Evolutionary conservation across 2,329 filamentous ascomycete genomes (phyloP), one percentile per base, ranked within the genome.

Genomic region (Cladosporium phlei): DNA sequence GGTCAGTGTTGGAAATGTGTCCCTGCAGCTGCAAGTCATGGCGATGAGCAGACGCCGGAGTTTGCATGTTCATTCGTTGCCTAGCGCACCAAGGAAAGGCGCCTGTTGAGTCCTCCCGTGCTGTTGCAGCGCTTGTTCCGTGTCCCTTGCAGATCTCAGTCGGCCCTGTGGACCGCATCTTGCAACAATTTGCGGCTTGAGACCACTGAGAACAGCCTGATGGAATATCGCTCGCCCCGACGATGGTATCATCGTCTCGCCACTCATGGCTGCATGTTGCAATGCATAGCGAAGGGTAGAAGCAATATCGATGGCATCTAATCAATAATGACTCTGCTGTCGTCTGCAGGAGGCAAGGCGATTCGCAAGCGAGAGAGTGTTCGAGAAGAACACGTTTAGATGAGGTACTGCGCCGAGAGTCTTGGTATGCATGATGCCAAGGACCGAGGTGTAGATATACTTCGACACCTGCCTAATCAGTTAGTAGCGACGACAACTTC

Each of bases 21-120:
- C 34, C 39, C 39, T 43, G 39, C 39, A 9, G 39, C 39, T 25
- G 39, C 39, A 43, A 43, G 21, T 33, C 39, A 43, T 43, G 29
- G 19, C 29, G 16, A 8, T 16, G 16, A 16, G 5, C n/a, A 10
- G 5, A 33, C n/a, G 39, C 20, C 33, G 20, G 22, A 27, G 10
- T 29, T 17, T 39, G 37, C 37, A 39, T 21, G 37, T 20, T 19
- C 25, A 28, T 16, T 6, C 37, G 9, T 17, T 16, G 22, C 22
- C 12, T 6, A 38, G 21, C 21, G 35, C 24, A 17, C 14, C 35
- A 24, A 14, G 21, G n/a, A 38, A 16, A 38, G 35, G 17, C 9
- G 11, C 21, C 35, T 25, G 12, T 17, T 38, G 16, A 10, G n/a
- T 22, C 9, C 24, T 29, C 16, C 17, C 11, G 25, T 22, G 24